These are phyloP conservation scores for Periconia sp. DNA, from an alignment of 2,329 filamentous ascomycete genomes.

Conservation along the genomic window DNA sequence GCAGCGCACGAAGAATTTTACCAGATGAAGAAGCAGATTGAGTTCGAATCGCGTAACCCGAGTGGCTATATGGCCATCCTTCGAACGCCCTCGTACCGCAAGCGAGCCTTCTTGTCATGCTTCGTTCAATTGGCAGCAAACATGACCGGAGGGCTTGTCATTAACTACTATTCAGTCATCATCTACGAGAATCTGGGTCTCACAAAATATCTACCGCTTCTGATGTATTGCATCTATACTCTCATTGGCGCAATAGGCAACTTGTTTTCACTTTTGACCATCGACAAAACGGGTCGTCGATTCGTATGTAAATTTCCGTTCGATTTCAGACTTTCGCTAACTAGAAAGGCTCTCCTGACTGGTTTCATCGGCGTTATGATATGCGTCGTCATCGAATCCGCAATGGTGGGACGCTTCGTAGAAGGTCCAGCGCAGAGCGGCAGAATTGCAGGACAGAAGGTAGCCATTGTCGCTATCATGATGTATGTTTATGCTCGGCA, in stretches of 20 bases:
- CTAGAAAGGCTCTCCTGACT: constrained; percentile 22
- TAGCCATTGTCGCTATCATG: constrained; percentile 29
- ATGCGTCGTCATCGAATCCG: constrained; percentile 27
- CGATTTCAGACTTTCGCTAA: constrained; percentile 3
- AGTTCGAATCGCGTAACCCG: constrained; percentile 24
- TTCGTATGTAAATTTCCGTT: constrained; percentile 17
- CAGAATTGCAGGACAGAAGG: constrained; percentile 26
- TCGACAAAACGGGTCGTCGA: constrained; percentile 29
- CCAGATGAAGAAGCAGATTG: constrained; percentile 30
- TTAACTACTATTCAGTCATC: constrained; percentile 33
- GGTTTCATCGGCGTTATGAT: constrained; percentile 26
- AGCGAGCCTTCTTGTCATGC: constrained; percentile 26
- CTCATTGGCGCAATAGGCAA: constrained; percentile 30
- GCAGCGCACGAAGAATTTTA: constrained; percentile 31
- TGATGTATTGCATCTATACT: constrained; percentile 34
- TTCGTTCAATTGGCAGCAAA: constrained; percentile 33
- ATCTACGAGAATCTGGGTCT: constrained; percentile 30
- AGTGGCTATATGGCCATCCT: constrained; percentile 28
- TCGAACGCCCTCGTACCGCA: constrained; percentile 23
- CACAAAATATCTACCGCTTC: constrained; percentile 23
- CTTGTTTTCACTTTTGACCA: constrained; percentile 25
- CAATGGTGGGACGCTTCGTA: constrained; percentile 29
- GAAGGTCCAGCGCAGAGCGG: constrained; percentile 11
- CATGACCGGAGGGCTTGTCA: constrained; percentile 27
- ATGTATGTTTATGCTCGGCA: constrained; percentile 10